phyloP scores from a whole-genome alignment of 805 yeast genomes.

The Scheffersomyces stipitis region DNA sequence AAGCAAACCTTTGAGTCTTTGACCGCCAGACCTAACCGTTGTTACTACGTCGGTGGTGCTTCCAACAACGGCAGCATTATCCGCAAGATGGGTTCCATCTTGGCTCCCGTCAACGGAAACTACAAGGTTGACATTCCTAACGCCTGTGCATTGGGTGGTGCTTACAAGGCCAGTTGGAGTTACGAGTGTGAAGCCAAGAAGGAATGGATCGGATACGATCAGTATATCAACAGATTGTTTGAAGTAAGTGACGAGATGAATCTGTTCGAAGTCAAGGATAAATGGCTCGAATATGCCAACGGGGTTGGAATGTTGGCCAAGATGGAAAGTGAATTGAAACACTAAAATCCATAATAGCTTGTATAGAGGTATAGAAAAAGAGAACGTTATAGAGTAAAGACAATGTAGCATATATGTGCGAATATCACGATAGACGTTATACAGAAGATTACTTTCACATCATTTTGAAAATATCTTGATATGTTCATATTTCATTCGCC shows the following conservation, averaged over 20 bases:
- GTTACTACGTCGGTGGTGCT: constrained; percentile 87
- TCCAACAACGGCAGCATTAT: constrained; percentile 71
- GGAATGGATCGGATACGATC: constrained; percentile 45
- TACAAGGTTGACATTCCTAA: constrained; percentile 75
- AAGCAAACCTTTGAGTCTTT: constrained; percentile 44
- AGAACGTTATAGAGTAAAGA: too few species aligned
- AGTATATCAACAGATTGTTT: constrained; percentile 36
- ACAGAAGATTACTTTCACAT: too few species aligned
- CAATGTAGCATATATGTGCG: too few species aligned
- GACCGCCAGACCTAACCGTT: constrained; percentile 60
- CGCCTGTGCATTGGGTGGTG: constrained; percentile 93
- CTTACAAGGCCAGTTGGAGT: constrained; percentile 82
- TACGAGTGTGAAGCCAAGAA: constrained; percentile 29
- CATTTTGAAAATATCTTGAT: too few species aligned
- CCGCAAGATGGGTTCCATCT: constrained; percentile 62
- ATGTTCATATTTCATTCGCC: too few species aligned
- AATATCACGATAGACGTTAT: too few species aligned
- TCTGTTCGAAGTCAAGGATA: constrained; percentile 33
- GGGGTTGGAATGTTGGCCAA: constrained; percentile 53
- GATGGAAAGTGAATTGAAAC: constrained; percentile 34
- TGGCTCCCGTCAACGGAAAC: constrained; percentile 67
- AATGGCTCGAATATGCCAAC: constrained; percentile 50
- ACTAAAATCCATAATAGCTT: not conserved
- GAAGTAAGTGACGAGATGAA: constrained; percentile 52
- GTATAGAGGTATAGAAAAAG: not conserved